Conservation (phyloP, 495 filamentous ascomycete species). For the Neurospora cerealis region DNA sequence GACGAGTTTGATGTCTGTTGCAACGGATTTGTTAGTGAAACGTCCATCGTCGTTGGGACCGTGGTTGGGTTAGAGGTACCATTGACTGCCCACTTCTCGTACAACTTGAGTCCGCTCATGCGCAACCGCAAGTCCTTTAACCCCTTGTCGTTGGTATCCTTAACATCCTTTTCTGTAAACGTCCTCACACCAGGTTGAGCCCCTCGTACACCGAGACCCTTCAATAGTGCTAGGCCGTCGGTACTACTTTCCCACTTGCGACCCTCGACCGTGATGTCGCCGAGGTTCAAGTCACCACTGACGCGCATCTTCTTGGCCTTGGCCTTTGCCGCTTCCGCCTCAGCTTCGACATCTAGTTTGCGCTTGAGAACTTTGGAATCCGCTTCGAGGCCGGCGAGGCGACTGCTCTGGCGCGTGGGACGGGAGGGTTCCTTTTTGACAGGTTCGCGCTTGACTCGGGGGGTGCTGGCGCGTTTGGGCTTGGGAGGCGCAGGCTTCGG, state of each 20-base stretch:
- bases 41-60: neutral
- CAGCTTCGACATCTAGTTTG: conserved; percentile 65
- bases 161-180: conserved; percentile 69
- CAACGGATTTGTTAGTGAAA: conserved; percentile 7
- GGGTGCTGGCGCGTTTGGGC: conserved; percentile 13
- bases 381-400: conserved; percentile 37
- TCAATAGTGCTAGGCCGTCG: conserved; percentile 32
- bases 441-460: conserved; percentile 19
- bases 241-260: conserved; percentile 44
- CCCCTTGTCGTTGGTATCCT: conserved; percentile 68
- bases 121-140: conserved; percentile 67
- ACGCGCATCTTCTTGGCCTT: conserved; percentile 62
- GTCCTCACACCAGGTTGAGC: conserved; percentile 72
- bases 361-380: conserved; percentile 68
- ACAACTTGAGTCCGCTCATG: conserved; percentile 72
- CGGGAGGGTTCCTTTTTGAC: conserved; percentile 20
- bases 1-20: conserved; percentile 77
- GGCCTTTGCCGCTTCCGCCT: conserved; percentile 49
- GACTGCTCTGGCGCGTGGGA: conserved; percentile 41
- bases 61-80: conserved; percentile 34
- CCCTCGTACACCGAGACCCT: conserved; percentile 43
- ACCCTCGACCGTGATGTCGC: conserved; percentile 71
- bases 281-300: conserved; percentile 59
- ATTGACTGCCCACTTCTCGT: conserved; percentile 70
- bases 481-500: conserved; percentile 18